Evolutionary conservation across 192 early-diverging fungal genomes (phyloP).

Genomic region (Backusella morwellensis): DNA sequence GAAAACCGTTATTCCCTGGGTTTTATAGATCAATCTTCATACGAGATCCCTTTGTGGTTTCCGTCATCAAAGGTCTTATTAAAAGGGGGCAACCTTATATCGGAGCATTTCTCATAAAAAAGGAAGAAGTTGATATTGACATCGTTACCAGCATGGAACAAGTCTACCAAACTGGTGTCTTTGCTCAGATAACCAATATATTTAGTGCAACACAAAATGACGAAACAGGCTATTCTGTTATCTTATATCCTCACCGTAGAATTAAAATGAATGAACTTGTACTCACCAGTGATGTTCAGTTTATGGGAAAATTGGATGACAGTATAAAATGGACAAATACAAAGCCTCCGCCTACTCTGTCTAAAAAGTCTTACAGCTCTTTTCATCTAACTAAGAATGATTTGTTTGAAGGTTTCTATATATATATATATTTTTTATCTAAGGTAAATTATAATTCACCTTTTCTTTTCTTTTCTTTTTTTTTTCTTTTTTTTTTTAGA

Average conservation of each 20-base stretch:
- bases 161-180: slow-evolving; percentile 89
- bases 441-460: neutral
- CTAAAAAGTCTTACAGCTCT: neutral
- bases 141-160: slow-evolving; percentile 71
- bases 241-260: slow-evolving; percentile 93
- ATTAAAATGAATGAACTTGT: slow-evolving; percentile 68
- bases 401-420: neutral
- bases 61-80: slow-evolving; percentile 88
- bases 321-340: neutral
- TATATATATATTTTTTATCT: neutral
- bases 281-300: neutral
- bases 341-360: neutral
- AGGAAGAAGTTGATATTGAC: slow-evolving; percentile 86
- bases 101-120: slow-evolving; percentile 91
- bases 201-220: slow-evolving; percentile 68
- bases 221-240: slow-evolving; percentile 82
- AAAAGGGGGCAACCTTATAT: slow-evolving; percentile 93
- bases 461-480: neutral
- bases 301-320: neutral
- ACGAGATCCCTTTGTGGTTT: slow-evolving; percentile 88
- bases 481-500: neutral
- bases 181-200: slow-evolving; percentile 94
- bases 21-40: slow-evolving; percentile 99
- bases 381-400: neutral
- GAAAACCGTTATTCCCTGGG: slow-evolving; percentile 92